phyloP scores from a whole-genome alignment of 371 early-diverging fungal genomes.

The Mortierella sp. region DNA sequence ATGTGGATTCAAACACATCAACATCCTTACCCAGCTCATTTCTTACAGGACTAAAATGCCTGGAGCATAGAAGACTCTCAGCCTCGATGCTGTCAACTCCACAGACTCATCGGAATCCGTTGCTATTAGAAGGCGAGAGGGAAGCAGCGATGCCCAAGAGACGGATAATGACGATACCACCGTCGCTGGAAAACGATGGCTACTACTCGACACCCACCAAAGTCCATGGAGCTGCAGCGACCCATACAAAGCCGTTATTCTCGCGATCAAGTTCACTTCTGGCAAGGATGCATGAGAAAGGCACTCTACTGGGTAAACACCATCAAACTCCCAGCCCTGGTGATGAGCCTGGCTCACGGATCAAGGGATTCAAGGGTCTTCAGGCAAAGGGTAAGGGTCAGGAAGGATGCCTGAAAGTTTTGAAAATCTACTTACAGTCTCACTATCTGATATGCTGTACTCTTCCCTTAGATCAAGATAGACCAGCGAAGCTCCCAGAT shows the following conservation, averaged over 20 bases:
- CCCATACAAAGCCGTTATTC: neutral
- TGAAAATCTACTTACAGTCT: neutral
- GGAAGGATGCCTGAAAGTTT: neutral
- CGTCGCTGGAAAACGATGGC: constrained; percentile 12
- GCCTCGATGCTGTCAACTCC: constrained; percentile 25
- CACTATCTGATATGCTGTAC: neutral
- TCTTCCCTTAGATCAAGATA: constrained; percentile 7
- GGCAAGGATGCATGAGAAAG: constrained; percentile 33
- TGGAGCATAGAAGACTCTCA: constrained; percentile 20
- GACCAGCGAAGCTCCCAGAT: constrained; percentile 13
- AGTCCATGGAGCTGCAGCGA: neutral
- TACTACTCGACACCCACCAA: constrained; percentile 33
- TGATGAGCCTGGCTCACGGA: constrained; percentile 21
- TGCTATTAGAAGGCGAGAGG: constrained; percentile 22
- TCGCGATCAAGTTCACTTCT: constrained; percentile 19
- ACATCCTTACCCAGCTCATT: constrained; percentile 39
- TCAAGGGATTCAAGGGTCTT: constrained; percentile 32
- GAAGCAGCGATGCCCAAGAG: constrained; percentile 18
- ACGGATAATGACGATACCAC: constrained; percentile 18
- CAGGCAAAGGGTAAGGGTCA: neutral
- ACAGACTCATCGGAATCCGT: constrained; percentile 5
- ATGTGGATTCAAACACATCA: constrained; percentile 23
- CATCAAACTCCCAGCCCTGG: constrained; percentile 43
- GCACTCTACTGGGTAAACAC: constrained; percentile 46
- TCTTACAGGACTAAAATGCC: constrained; percentile 1